These are phyloP conservation scores for Cytospora piceicola DNA, from an alignment of 2,329 filamentous ascomycete species.

Conservation along the genomic window DNA sequence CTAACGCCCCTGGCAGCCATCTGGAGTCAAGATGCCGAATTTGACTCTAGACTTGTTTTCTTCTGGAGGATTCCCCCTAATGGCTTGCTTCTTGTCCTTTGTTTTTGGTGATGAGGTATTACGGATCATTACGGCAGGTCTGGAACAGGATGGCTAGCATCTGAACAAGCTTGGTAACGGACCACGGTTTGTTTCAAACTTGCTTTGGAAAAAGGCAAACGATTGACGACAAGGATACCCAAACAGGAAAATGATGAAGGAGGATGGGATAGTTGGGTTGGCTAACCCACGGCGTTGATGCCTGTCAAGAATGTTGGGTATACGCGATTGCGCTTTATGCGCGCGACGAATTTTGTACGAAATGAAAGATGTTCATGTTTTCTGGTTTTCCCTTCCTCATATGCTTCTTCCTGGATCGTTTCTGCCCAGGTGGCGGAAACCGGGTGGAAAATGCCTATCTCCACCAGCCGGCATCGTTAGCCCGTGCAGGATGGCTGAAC, in stretches of 20 bases:
- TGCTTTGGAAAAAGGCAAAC: neutral
- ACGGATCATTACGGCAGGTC: neutral
- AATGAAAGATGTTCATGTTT: neutral
- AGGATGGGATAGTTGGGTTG: neutral
- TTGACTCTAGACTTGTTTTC: neutral
- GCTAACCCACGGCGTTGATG: neutral
- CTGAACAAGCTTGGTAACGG: neutral
- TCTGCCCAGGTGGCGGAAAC: no score
- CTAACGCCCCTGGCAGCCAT: neutral
- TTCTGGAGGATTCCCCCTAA: neutral
- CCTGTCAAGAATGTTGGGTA: neutral
- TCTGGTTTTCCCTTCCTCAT: neutral
- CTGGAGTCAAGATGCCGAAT: neutral
- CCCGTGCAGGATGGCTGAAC: neutral
- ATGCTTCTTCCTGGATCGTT: neutral
- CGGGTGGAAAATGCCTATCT: no score
- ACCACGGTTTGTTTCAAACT: neutral
- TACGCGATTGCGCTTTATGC: neutral
- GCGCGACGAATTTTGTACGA: constrained; percentile 3
- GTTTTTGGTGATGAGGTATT: neutral
- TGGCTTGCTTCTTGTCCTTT: neutral
- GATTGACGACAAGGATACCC: constrained; percentile 18
- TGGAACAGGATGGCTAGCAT: neutral
- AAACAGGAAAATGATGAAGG: neutral
- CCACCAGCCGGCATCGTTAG: no score